These are phyloP conservation scores for Wickerhamiella shivajii DNA, from an alignment of 805 yeast species.

Conservation along the genomic window DNA sequence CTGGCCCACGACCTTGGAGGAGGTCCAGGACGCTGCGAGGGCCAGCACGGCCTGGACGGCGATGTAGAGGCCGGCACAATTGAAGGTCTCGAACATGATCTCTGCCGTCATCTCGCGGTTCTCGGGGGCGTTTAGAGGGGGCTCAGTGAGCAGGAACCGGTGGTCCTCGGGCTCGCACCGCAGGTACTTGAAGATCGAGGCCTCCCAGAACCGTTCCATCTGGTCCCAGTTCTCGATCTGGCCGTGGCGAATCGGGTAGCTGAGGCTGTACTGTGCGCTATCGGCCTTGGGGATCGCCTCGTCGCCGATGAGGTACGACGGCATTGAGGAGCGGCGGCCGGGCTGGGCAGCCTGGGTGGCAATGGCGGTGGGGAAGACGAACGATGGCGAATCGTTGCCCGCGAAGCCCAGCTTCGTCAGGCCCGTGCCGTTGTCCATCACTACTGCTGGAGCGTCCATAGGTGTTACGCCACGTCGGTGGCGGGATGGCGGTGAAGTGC, in stretches of 20 bases:
- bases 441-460: slow-evolving; percentile 22
- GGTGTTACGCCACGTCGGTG: background rate
- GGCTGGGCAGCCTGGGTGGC: slow-evolving; percentile 38
- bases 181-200: slow-evolving; percentile 86
- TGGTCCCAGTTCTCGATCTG: slow-evolving; percentile 99
- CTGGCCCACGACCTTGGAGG: slow-evolving; percentile 86
- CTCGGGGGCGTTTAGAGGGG: slow-evolving; percentile 99
- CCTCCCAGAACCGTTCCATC: slow-evolving; percentile 99
- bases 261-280: slow-evolving; percentile 75
- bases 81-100: slow-evolving; percentile 96
- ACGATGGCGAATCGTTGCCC: slow-evolving; percentile 95
- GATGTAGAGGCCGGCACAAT: slow-evolving; percentile 95
- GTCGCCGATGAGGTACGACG: slow-evolving; percentile 88
- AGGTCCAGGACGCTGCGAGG: slow-evolving; percentile 97
- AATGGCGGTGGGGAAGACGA: slow-evolving; percentile 94
- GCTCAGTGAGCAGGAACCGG: slow-evolving; percentile 87
- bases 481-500: background rate
- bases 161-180: slow-evolving; percentile 99
- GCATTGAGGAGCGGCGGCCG: slow-evolving; percentile 26
- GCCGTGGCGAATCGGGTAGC: slow-evolving; percentile 92
- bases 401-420: slow-evolving; percentile 95
- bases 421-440: slow-evolving; percentile 77
- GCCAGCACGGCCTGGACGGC: slow-evolving; percentile 99
- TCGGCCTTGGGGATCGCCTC: slow-evolving; percentile 87
- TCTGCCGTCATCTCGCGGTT: slow-evolving; percentile 98